Conservation (phyloP, 345 rosid species). For the Aethionema arabicum region DNA sequence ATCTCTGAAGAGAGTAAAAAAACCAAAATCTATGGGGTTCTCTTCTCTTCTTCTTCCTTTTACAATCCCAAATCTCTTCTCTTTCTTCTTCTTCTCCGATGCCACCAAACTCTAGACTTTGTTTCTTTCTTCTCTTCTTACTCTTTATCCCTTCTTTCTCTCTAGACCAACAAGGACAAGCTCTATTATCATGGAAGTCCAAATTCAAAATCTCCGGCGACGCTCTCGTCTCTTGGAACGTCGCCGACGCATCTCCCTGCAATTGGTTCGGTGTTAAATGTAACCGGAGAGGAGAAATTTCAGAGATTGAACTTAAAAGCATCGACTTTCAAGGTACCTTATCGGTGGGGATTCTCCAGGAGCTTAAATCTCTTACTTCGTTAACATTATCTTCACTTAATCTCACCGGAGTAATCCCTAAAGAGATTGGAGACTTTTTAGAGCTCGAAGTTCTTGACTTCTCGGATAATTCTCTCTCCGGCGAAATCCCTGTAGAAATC, state of each 20-base stretch:
- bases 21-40: slow-evolving; percentile 55
- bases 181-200: slow-evolving; percentile 79
- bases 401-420: slow-evolving; percentile 68
- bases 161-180: slow-evolving; percentile 61
- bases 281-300: slow-evolving; percentile 50
- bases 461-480: slow-evolving; percentile 66
- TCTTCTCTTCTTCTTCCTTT: slow-evolving; percentile 34
- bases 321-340: slow-evolving; percentile 59
- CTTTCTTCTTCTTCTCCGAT: slow-evolving; percentile 43
- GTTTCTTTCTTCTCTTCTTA: slow-evolving; percentile 45
- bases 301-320: slow-evolving; percentile 51
- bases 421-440: slow-evolving; percentile 46
- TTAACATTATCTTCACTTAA: slow-evolving; percentile 67
- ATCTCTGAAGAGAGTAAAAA: slow-evolving; percentile 47
- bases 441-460: slow-evolving; percentile 50
- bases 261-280: slow-evolving; percentile 71
- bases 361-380: slow-evolving; percentile 50
- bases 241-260: slow-evolving; percentile 58
- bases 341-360: slow-evolving; percentile 59
- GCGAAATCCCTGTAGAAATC: slow-evolving; percentile 65
- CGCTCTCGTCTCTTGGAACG: slow-evolving; percentile 57
- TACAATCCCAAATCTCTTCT: slow-evolving; percentile 58
- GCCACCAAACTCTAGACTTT: slow-evolving; percentile 51
- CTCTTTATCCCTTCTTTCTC: slow-evolving; percentile 47
- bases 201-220: slow-evolving; percentile 51